phyloP scores from a whole-genome alignment of 225 moss, liverwort and hornwort species.

The Lunularia cruciata region DNA sequence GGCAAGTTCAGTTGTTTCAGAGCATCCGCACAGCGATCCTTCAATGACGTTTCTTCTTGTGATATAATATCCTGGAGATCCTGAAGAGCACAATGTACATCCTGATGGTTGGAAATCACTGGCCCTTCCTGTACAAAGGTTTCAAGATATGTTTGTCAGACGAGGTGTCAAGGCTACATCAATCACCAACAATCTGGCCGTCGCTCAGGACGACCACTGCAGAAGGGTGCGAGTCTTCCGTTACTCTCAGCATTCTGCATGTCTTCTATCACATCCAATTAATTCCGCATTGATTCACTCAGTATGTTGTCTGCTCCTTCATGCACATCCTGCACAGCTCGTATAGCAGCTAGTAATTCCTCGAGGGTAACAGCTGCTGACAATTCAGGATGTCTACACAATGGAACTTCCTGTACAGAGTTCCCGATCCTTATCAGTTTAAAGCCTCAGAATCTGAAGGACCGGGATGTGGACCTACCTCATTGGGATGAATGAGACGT shows the following conservation, averaged over 20 bases:
- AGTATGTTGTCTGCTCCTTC: slow-evolving; percentile 7
- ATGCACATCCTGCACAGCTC: slow-evolving; percentile 16
- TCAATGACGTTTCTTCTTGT: slow-evolving; percentile 35
- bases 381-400: slow-evolving; percentile 6
- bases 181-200: not conserved
- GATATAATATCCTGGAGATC: slow-evolving; percentile 40
- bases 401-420: slow-evolving; percentile 12
- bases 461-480: too few relatives aligned
- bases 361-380: slow-evolving; percentile 6
- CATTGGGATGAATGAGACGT: too few relatives aligned
- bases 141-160: not conserved
- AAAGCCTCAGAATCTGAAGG: too few relatives aligned
- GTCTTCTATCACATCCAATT: slow-evolving; percentile 15
- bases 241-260: slow-evolving; percentile 12
- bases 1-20: slow-evolving; percentile 33
- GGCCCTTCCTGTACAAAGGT: slow-evolving; percentile 26
- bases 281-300: slow-evolving; percentile 8
- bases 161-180: not conserved
- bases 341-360: slow-evolving; percentile 15
- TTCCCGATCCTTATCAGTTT: slow-evolving; percentile 10
- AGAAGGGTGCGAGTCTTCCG: not conserved
- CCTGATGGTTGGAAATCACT: slow-evolving; percentile 18
- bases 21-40: slow-evolving; percentile 29
- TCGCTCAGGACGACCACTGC: not conserved
- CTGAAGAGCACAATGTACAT: slow-evolving; percentile 29